Evolutionary conservation across 495 filamentous ascomycete species (phyloP).

Genomic region (Xylaria castorea): DNA sequence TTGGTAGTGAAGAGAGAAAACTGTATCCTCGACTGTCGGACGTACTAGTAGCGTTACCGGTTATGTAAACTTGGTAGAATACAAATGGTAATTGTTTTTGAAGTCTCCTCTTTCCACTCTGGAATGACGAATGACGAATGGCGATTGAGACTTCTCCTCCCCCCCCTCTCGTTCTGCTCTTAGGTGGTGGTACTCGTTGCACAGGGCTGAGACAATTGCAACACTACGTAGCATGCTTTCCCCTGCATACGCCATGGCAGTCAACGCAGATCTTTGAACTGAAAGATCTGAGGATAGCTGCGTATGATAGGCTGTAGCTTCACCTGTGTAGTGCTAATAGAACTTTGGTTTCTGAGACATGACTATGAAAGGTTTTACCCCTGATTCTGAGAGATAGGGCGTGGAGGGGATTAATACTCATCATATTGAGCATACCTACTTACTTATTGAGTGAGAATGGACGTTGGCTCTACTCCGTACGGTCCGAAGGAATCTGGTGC

Average conservation of each 20-base stretch:
- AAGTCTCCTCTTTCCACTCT: neutral
- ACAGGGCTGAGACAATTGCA: constrained; percentile 26
- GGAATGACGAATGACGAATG: neutral
- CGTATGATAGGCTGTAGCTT: neutral
- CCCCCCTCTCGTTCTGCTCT: neutral
- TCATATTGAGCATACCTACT: neutral
- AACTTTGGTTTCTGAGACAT: neutral
- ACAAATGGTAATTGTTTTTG: neutral
- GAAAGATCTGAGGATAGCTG: neutral
- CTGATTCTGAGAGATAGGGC: neutral
- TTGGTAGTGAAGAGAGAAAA: neutral
- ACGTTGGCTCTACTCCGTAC: neutral
- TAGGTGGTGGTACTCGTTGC: constrained; percentile 3
- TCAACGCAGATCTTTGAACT: constrained; percentile 8
- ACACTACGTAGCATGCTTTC: constrained; percentile 18
- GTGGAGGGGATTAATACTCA: neutral
- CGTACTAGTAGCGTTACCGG: neutral
- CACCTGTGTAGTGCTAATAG: neutral
- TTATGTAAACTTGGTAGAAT: neutral
- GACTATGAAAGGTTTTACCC: neutral
- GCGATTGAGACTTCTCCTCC: neutral
- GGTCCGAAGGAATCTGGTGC: constrained; percentile 9
- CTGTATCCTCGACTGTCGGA: neutral
- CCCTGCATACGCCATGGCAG: constrained; percentile 23
- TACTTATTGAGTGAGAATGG: neutral